Evolutionary conservation across 441 rosid species (phyloP), one percentile per base, ranked within the genome.

Genomic region (Adansonia gregorii): DNA sequence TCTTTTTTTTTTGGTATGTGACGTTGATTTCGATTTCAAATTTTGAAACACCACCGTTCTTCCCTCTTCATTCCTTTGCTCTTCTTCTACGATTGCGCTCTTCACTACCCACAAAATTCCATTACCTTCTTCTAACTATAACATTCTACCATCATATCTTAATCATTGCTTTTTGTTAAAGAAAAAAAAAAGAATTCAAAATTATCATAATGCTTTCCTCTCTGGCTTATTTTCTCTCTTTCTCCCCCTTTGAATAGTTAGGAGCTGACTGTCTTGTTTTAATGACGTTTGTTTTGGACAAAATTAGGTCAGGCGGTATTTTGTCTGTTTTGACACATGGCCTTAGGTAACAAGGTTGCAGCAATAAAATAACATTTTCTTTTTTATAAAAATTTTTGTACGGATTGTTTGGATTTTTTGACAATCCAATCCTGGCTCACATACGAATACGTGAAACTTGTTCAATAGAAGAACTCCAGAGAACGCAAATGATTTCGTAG

Each of bases 41-140:
- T 6, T 88, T 88, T 88, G 88, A 88, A 88, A 82, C 81, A 51
- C 17, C 35, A 0, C 15, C 60, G 49, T 60, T 59, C 24, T 59
- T 72, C 80, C 79, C 79, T 64, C 74, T 48, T 7, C 51, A 55
- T 2, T 63, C 52, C 54, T 20, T 8, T 22, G 43, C 43, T 14
- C 14, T 22, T 12, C 0, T 24, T 5, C 22, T 59, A 45, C 49
- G 1, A 31, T 8, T 64, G 43, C 35, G 68, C 68, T 11, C 67
- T 52, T 71, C 46, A 52, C 61, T 27, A 27, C 74, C 61, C 74
- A 71, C 74, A 52, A n/a, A 70, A n/a, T 2, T 12, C 45, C 63
- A 71, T 35, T 17, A 31, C 35, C 48, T 10, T 27, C 27, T 54
- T 20, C n/a, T 35, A 31, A 71, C 48, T 22, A 71, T 17, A 20